phyloP scores from a whole-genome alignment of 1,284 basidiomycete species.

The Porodaedalea pini region DNA sequence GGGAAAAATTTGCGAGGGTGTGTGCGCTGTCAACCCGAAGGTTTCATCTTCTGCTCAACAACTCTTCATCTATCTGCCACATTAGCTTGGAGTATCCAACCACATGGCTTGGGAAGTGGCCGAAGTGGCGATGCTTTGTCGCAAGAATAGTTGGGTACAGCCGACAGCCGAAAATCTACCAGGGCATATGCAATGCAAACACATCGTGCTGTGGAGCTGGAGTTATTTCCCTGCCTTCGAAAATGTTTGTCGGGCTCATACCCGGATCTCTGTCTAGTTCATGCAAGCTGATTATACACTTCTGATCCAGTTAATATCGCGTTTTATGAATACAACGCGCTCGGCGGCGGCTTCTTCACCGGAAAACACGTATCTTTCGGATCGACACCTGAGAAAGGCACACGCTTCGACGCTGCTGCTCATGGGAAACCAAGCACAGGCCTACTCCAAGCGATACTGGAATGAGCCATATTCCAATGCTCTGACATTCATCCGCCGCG shows the following conservation, averaged over 20 bases:
- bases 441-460: constrained; percentile 16
- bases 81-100: constrained; percentile 44
- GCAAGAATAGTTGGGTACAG: constrained; percentile 45
- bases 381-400: constrained; percentile 29
- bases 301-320: constrained; percentile 21
- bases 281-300: neutral
- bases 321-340: constrained; percentile 27
- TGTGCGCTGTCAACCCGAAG: neutral
- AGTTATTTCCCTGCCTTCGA: constrained; percentile 51
- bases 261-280: constrained; percentile 33
- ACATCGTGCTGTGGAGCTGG: constrained; percentile 50
- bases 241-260: constrained; percentile 46
- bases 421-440: constrained; percentile 10
- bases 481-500: constrained; percentile 24
- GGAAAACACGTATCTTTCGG: constrained; percentile 39
- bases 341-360: constrained; percentile 42
- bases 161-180: constrained; percentile 55
- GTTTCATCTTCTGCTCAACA: neutral
- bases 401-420: constrained; percentile 34
- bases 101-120: constrained; percentile 49
- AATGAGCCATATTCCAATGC: constrained; percentile 25
- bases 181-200: constrained; percentile 53
- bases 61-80: neutral
- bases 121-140: constrained; percentile 50
- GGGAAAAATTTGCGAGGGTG: constrained; percentile 41